phyloP scores from a whole-genome alignment of 768 basidiomycete genomes.

The Ephemerocybe angulata region DNA sequence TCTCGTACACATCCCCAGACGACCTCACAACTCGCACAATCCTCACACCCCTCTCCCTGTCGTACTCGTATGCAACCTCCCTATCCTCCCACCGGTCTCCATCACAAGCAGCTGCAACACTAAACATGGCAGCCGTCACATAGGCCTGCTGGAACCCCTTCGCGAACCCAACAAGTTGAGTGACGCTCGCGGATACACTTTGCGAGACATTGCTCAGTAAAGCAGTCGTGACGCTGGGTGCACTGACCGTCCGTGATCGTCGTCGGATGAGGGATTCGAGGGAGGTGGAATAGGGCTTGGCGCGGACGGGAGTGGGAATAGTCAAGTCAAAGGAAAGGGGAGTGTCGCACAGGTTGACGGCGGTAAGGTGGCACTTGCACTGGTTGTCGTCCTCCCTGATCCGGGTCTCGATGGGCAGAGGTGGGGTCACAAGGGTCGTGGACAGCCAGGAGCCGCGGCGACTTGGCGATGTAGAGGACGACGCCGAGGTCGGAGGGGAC shows the following conservation, averaged over 20 bases:
- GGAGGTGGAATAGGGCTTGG: constrained; percentile 3
- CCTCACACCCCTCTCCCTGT: constrained; percentile 5
- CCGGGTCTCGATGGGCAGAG: constrained; percentile 15
- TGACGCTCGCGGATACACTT: constrained; percentile 23
- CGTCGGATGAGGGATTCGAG: constrained; percentile 12
- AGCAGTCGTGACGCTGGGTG: not conserved
- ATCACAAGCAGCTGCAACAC: constrained; percentile 29
- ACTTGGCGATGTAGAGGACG: constrained; percentile 22
- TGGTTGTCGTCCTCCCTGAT: constrained; percentile 10
- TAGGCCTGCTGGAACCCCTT: constrained; percentile 57
- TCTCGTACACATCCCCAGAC: not conserved
- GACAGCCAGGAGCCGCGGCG: constrained; percentile 29
- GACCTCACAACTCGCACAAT: not conserved
- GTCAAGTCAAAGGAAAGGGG: constrained; percentile 18
- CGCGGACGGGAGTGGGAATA: not conserved
- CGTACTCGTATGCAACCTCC: constrained; percentile 7
- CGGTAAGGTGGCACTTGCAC: not conserved
- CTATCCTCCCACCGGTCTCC: constrained; percentile 19
- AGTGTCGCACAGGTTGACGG: constrained; percentile 20
- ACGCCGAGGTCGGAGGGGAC: constrained; percentile 18
- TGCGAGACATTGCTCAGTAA: constrained; percentile 17
- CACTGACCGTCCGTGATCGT: not conserved
- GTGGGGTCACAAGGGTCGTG: constrained; percentile 34
- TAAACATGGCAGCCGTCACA: constrained; percentile 49
- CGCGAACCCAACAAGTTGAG: constrained; percentile 47